Evolutionary conservation across 2,329 filamentous ascomycete species (phyloP), one percentile per base, ranked within the genome.

Genomic region (Xylaria sp.): DNA sequence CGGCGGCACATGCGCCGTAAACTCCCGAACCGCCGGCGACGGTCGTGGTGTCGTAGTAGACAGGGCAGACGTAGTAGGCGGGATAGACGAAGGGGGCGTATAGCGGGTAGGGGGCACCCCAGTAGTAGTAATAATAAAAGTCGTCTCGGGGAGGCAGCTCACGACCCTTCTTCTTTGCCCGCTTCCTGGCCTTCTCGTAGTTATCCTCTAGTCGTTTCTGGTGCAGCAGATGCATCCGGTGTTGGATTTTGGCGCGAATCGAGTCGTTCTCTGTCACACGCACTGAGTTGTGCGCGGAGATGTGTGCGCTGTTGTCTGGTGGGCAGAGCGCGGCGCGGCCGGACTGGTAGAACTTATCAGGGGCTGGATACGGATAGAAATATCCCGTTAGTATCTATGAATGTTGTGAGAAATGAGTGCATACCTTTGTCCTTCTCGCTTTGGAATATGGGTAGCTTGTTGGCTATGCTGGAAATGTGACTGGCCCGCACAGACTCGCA

Each of bases 221-320:
- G 67, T 81, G 77, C 7, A 69, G 13, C 0, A 72, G 65, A 11
- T 75, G 75, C 3, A 88, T 76, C 20, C 82, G 80, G 1, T 66
- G 56, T 74, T 78, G 57, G 67, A 81, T 58, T 9, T 44, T 81
- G 69, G 44, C 75, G 5, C 67, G 75, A 4, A 65, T 45, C 20
- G 67, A 55, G 25, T 70, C 76, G n/a, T 58, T 71, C 36, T 76
- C 73, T 7, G 67, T 73, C 53, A 74, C 75, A 1, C 71, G 72
- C 7, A 93, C 87, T 0, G 91, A 86, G 72, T 89, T 93, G 81
- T 95, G 92, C 0, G 90, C 84, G 0, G 89, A 92, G 68, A 95
- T 90, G 75, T 95, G 92, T 0, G 89, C 86, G 22, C 86, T 88
- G 60, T 85, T 86, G 56, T 85, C 80, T 0, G 87, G 84, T 0